Evolutionary conservation across 176 grass and related monocot species (phyloP).

Genomic region (Bromus sterilis): DNA sequence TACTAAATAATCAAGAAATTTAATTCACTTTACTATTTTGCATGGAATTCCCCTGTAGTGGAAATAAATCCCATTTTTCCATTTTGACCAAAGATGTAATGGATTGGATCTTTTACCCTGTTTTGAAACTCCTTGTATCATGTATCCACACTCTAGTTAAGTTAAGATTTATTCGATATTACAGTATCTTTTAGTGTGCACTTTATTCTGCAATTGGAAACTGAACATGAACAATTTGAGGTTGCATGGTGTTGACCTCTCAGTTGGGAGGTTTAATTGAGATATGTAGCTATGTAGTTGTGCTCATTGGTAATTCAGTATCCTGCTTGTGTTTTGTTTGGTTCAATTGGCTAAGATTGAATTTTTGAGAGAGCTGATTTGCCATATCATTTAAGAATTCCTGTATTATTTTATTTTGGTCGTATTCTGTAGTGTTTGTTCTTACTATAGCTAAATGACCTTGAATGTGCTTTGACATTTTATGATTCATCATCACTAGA

Average conservation of each 20-base stretch:
- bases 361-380: not conserved
- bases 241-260: not conserved
- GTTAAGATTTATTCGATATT: constrained; percentile 3
- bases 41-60: not conserved
- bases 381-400: not conserved
- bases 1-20: not conserved
- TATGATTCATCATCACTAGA: not conserved
- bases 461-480: not conserved
- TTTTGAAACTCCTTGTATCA: not conserved
- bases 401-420: not conserved
- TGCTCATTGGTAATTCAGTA: not conserved
- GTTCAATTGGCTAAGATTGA: not conserved
- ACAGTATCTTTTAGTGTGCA: not conserved
- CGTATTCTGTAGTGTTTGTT: not conserved
- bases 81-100: not conserved
- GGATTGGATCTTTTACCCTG: not conserved
- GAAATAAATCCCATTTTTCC: not conserved
- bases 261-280: not conserved
- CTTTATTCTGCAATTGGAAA: not conserved
- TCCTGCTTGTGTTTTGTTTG: constrained; percentile 7
- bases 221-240: not conserved
- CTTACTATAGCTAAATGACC: not conserved
- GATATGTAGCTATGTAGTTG: not conserved
- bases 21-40: not conserved
- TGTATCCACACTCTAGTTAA: not conserved